Evolutionary conservation across 2,329 filamentous ascomycete species (phyloP).

Genomic region (Cadophora sp.): DNA sequence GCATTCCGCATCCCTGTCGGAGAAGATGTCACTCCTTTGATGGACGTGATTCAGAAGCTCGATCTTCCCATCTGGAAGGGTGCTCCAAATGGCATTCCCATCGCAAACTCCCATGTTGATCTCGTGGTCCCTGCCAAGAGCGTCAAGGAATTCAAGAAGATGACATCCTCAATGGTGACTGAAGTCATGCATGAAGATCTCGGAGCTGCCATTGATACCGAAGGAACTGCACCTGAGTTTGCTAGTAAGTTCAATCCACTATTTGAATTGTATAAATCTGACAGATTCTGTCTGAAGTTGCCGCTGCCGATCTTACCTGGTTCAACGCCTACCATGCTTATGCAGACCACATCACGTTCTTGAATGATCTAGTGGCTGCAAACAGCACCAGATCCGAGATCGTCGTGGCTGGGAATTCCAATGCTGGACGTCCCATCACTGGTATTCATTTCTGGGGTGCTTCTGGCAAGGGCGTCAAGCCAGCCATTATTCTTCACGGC

Average conservation of each 20-base stretch:
- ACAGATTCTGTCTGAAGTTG: conserved; percentile 30
- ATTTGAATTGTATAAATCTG: too few relatives aligned
- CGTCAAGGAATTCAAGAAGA: conserved; percentile 48
- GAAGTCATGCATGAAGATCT: conserved; percentile 53
- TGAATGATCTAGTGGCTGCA: conserved; percentile 53
- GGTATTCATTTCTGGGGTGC: conserved; percentile 62
- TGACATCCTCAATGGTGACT: conserved; percentile 41
- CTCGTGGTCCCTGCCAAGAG: conserved; percentile 51
- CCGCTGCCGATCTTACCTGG: conserved; percentile 51
- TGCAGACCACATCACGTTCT: conserved; percentile 57
- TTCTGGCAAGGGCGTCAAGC: conserved; percentile 52
- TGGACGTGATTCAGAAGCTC: conserved; percentile 46
- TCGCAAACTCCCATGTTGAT: conserved; percentile 47
- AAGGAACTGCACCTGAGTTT: conserved; percentile 39
- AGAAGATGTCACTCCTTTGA: conserved; percentile 44
- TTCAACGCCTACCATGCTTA: conserved; percentile 62
- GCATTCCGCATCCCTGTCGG: conserved; percentile 49
- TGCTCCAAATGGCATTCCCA: conserved; percentile 33
- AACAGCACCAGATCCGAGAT: conserved; percentile 56
- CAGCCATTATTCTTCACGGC: conserved; percentile 62
- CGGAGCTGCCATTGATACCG: conserved; percentile 50
- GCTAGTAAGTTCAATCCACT: conserved; percentile 14
- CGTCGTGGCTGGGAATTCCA: conserved; percentile 56
- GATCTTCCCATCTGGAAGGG: conserved; percentile 49
- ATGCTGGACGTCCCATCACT: conserved; percentile 52